phyloP scores from a whole-genome alignment of 2,329 filamentous ascomycete genomes.

The Pseudogymnoascus sp. region DNA sequence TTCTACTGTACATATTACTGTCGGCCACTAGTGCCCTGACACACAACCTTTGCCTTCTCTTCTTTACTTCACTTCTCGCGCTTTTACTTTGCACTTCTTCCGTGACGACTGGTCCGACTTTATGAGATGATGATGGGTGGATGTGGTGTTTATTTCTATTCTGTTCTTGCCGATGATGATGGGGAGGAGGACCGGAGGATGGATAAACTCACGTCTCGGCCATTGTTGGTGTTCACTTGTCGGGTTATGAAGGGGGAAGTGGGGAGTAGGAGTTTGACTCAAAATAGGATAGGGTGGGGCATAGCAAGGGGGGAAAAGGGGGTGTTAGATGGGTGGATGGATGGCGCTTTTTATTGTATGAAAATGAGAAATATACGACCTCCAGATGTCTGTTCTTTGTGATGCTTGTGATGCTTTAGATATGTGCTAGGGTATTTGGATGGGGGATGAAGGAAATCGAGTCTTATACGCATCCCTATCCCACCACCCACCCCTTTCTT shows the following conservation, averaged over 20 bases:
- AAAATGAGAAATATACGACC: neutral
- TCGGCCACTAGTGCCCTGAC: neutral
- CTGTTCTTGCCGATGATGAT: neutral
- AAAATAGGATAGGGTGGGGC: neutral
- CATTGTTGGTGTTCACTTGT: neutral
- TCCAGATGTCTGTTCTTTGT: neutral
- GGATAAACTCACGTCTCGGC: neutral
- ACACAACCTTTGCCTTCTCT: neutral
- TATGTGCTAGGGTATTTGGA: neutral
- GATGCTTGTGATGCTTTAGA: neutral
- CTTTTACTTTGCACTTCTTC: neutral
- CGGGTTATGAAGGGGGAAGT: neutral
- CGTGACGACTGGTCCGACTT: neutral
- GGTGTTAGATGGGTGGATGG: neutral
- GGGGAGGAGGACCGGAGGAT: neutral
- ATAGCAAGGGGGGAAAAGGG: neutral
- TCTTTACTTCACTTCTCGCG: neutral
- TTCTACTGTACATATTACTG: constrained; percentile 3
- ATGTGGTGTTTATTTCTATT: neutral
- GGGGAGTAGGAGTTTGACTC: neutral
- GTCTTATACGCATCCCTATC: neutral
- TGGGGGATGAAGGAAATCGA: neutral
- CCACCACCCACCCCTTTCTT: neutral
- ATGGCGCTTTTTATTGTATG: neutral
- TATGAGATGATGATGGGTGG: neutral